Conservation (phyloP, 805 yeast genomes). For the Yamadazyma akitaensis region DNA sequence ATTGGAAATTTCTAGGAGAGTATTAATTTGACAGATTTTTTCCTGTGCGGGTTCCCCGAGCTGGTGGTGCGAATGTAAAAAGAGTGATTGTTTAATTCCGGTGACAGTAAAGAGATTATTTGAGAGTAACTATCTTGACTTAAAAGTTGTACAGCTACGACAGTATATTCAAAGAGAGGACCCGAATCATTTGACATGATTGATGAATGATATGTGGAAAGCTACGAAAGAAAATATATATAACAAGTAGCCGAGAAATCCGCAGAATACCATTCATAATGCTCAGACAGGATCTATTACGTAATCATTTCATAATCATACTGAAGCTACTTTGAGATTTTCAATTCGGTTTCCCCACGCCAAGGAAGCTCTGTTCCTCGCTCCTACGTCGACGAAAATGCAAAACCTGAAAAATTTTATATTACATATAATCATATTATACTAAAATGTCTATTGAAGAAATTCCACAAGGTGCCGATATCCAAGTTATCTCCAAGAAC, state of each 20-base stretch:
- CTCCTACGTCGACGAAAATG: not conserved
- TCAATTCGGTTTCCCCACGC: not conserved
- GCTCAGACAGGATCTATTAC: not conserved
- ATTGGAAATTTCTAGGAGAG: not conserved
- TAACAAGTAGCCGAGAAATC: not conserved
- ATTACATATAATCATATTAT: slow-evolving; percentile 6
- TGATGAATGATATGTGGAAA: not conserved
- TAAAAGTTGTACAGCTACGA: no score
- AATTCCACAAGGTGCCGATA: slow-evolving; percentile 76
- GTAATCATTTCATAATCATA: not conserved
- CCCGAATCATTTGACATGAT: no score
- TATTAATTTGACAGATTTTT: not conserved
- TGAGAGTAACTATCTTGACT: no score
- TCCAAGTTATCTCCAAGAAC: slow-evolving; percentile 78
- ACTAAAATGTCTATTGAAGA: slow-evolving; percentile 44
- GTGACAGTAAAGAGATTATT: no score
- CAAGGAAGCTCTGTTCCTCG: not conserved
- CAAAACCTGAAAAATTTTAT: slow-evolving; percentile 12
- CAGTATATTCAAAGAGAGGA: no score
- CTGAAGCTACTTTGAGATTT: not conserved
- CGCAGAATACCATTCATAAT: not conserved
- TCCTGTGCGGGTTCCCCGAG: not conserved
- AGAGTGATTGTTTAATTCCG: not conserved
- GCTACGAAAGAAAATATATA: not conserved
- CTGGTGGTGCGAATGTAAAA: not conserved